Evolutionary conservation across 2,329 filamentous ascomycete species (phyloP).

Genomic region (Verticillium isaacii): DNA sequence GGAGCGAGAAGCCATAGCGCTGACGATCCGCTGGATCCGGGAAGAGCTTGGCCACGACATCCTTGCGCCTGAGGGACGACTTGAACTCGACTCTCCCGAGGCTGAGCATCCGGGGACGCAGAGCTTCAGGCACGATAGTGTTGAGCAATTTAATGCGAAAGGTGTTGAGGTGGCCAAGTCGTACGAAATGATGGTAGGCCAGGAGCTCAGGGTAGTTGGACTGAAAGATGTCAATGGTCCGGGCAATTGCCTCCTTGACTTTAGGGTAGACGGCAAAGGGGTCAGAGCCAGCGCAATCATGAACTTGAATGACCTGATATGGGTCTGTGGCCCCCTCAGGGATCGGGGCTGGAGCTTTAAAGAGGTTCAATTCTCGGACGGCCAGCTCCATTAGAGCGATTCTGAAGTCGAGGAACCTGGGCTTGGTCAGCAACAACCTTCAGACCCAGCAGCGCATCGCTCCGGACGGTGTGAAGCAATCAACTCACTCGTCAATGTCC

Average conservation of each 20-base stretch:
- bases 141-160: background rate
- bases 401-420: background rate
- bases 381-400: slow-evolving; percentile 80
- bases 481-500: slow-evolving; percentile 68
- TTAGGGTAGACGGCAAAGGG: slow-evolving; percentile 78
- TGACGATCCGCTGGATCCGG: background rate
- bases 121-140: background rate
- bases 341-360: slow-evolving; percentile 64
- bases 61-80: background rate
- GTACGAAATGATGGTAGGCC: background rate
- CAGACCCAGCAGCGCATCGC: too few species aligned
- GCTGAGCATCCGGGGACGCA: background rate
- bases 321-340: slow-evolving; percentile 72
- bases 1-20: background rate
- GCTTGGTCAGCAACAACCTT: background rate
- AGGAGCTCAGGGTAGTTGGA: background rate
- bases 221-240: background rate
- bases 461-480: background rate
- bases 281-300: slow-evolving; percentile 85
- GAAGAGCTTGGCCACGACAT: background rate
- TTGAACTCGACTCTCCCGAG: background rate
- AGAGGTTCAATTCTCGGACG: slow-evolving; percentile 67
- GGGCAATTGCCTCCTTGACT: slow-evolving; percentile 46
- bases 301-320: slow-evolving; percentile 87
- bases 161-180: background rate